phyloP scores from a whole-genome alignment of 2,329 filamentous ascomycete genomes.

The Penicillium sp. region DNA sequence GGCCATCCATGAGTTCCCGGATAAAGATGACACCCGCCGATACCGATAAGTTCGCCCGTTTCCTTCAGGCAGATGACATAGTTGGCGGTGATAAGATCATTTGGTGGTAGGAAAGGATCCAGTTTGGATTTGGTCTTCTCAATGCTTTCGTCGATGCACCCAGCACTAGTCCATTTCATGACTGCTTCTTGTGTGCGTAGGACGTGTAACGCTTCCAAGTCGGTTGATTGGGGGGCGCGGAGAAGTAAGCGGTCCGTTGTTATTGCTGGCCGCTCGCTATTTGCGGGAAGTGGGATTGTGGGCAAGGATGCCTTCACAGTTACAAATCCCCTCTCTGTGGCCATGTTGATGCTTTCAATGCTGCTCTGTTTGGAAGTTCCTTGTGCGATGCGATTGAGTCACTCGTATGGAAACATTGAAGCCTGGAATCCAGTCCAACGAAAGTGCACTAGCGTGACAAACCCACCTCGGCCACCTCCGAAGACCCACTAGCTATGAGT shows the following conservation, averaged over 20 bases:
- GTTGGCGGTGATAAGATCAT: conserved; percentile 11
- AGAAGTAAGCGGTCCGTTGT: conserved; percentile 11
- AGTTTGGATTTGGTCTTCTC: conserved; percentile 11
- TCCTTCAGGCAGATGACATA: conserved; percentile 15
- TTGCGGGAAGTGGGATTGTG: conserved; percentile 10
- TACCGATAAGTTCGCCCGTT: conserved; percentile 12
- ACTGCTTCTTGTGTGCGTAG: conserved; percentile 14
- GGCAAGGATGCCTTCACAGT: conserved; percentile 11
- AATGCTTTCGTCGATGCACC: conserved; percentile 9
- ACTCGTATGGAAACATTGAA: background rate
- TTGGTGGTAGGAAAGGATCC: conserved; percentile 11
- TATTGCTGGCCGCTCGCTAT: conserved; percentile 4
- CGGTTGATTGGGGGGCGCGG: conserved; percentile 6
- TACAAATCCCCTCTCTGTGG: background rate
- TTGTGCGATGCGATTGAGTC: background rate
- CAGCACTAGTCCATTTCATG: conserved; percentile 12
- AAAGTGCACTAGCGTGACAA: background rate
- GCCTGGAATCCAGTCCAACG: background rate
- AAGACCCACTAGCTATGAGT: background rate
- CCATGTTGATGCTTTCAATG: background rate
- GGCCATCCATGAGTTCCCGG: conserved; percentile 13
- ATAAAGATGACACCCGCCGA: conserved; percentile 14
- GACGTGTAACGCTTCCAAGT: conserved; percentile 10
- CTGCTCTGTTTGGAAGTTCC: background rate
- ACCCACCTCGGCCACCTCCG: background rate